Conservation (phyloP, 805 yeast species). For the Candida golubevii region DNA sequence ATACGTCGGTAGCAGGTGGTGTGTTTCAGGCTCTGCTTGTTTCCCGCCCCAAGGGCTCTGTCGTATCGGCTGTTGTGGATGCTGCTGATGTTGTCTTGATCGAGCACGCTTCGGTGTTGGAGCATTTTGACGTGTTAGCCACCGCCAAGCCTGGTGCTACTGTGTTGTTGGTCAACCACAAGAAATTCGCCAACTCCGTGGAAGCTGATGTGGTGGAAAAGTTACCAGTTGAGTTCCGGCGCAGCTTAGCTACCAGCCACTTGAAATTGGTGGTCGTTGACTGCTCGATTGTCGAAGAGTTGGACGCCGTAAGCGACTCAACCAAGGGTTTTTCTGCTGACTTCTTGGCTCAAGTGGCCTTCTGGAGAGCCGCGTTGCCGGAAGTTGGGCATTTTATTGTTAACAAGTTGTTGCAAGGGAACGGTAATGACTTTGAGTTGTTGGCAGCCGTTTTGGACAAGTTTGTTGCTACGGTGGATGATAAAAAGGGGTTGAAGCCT, state of each 20-base stretch:
- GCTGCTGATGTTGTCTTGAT: conserved; percentile 62
- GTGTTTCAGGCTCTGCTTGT: conserved; percentile 63
- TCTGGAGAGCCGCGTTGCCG: conserved; percentile 71
- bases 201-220: conserved; percentile 48
- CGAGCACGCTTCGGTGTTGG: conserved; percentile 53
- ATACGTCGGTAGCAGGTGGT: conserved; percentile 73
- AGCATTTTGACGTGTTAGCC: conserved; percentile 57
- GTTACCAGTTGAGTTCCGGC: conserved; percentile 52
- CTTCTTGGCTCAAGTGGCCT: conserved; percentile 73
- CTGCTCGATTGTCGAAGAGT: conserved; percentile 56
- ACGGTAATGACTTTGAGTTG: conserved; percentile 77
- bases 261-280: conserved; percentile 57
- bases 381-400: conserved; percentile 61
- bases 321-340: conserved; percentile 69
- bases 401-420: conserved; percentile 73
- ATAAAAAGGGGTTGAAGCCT: conserved; percentile 38
- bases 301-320: conserved; percentile 45
- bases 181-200: conserved; percentile 33
- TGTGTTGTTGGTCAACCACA: conserved; percentile 38
- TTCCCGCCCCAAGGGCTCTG: conserved; percentile 18
- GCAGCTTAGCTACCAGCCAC: conserved; percentile 47
- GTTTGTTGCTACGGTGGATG: conserved; percentile 55
- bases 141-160: conserved; percentile 55
- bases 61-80: conserved; percentile 36
- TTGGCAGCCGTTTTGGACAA: conserved; percentile 68